These are phyloP conservation scores for Naganishia liquefaciens DNA, from an alignment of 1,284 basidiomycete genomes.

Conservation along the genomic window DNA sequence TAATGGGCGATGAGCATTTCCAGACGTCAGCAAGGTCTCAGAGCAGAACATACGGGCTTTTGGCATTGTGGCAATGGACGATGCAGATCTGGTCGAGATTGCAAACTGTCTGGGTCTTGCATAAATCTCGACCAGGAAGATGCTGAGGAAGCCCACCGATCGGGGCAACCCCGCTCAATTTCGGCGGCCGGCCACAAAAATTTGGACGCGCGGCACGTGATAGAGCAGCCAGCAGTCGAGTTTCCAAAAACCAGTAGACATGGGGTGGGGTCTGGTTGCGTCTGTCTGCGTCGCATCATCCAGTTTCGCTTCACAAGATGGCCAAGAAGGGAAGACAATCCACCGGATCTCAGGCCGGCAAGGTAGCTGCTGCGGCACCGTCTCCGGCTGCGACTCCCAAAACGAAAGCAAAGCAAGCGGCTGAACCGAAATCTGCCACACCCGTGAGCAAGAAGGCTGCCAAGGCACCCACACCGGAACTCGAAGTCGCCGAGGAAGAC, in stretches of 20 bases:
- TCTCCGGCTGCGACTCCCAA: slow-evolving; percentile 14
- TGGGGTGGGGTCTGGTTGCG: too few species aligned
- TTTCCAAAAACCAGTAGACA: not conserved
- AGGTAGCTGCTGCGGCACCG: slow-evolving; percentile 43
- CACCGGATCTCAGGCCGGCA: slow-evolving; percentile 45
- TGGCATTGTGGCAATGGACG: slow-evolving; percentile 22
- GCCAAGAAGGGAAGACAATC: slow-evolving; percentile 60
- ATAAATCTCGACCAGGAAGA: not conserved
- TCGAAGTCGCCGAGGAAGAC: slow-evolving; percentile 30
- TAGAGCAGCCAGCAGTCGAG: slow-evolving; percentile 32
- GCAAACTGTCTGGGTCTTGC: not conserved
- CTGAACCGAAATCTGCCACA: slow-evolving; percentile 1
- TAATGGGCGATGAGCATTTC: not conserved
- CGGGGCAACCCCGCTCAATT: slow-evolving; percentile 8
- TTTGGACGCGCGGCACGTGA: slow-evolving; percentile 39
- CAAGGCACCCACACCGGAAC: slow-evolving; percentile 19
- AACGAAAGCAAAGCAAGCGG: slow-evolving; percentile 24
- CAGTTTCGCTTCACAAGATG: slow-evolving; percentile 9
- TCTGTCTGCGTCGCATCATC: too few species aligned
- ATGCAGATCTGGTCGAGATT: not conserved
- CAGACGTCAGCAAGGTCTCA: not conserved
- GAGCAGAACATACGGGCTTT: slow-evolving; percentile 33
- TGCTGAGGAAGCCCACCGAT: slow-evolving; percentile 8
- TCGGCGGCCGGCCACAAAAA: slow-evolving; percentile 21
- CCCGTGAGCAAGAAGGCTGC: slow-evolving; percentile 7